phyloP scores from a whole-genome alignment of 805 yeast species.

The Cyberlindnera saturnus region DNA sequence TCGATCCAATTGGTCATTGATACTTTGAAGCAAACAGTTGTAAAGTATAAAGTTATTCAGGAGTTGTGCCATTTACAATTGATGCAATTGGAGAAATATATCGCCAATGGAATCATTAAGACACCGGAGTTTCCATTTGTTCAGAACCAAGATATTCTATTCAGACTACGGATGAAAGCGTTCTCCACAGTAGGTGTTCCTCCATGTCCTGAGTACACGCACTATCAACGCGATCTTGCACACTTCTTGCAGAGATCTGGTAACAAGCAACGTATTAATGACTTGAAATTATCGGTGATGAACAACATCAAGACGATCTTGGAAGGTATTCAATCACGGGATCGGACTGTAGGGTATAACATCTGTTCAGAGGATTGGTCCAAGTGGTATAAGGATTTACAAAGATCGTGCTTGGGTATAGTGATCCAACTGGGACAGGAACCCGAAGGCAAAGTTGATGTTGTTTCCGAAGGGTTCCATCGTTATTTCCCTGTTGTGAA shows the following conservation, averaged over 20 bases:
- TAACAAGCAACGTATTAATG: conserved; percentile 4
- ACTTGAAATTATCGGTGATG: conserved; percentile 4
- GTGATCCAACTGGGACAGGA: conserved; percentile 9
- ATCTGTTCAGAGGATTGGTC: conserved; percentile 26
- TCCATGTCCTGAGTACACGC: conserved; percentile 36
- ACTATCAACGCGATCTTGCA: conserved; percentile 20
- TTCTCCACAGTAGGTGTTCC: conserved; percentile 81
- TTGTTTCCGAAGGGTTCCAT: conserved; percentile 33
- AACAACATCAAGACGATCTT: conserved; percentile 7
- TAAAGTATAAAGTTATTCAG: conserved; percentile 20
- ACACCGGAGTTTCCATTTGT: conserved; percentile 23
- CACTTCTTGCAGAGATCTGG: conserved; percentile 5
- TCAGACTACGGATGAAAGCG: conserved; percentile 66
- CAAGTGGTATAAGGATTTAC: conserved; percentile 24
- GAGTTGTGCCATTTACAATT: conserved; percentile 29
- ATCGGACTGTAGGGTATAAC: conserved; percentile 16
- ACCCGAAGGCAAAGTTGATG: conserved; percentile 14
- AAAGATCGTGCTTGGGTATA: conserved; percentile 27
- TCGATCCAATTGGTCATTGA: conserved; percentile 19
- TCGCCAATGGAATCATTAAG: conserved; percentile 21
- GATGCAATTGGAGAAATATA: conserved; percentile 26
- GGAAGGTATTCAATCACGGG: conserved; percentile 17
- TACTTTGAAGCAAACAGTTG: background rate
- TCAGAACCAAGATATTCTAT: conserved; percentile 29
- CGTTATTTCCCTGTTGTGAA: conserved; percentile 40